Evolutionary conservation across 768 basidiomycete species (phyloP), one percentile per base, ranked within the genome.

Genomic region (Suillus plorans): DNA sequence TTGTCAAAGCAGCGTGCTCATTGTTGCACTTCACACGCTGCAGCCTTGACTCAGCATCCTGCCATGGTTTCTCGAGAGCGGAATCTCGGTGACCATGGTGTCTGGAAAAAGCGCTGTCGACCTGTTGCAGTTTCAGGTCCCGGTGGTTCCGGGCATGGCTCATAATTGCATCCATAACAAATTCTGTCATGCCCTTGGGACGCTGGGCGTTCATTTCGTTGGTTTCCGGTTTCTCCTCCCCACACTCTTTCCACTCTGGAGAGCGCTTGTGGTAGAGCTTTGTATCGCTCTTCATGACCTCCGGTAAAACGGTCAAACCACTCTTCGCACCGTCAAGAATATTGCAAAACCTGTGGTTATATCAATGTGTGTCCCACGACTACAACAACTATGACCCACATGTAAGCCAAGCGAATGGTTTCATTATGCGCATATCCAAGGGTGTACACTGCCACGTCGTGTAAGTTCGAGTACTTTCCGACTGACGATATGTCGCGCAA

Each of bases 271-370:
- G 64, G 61, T 69, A 79, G 14, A 65, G 59, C 28, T 47, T 61
- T 1, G 28, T 70, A 60, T 85, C 81, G 0, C 63, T 63, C 16
- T 63, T 64, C n/a, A 79, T 71, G 18, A 78, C 70, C 0, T 76
- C 69, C 0, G 70, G 72, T 7, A 70, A 69, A 45, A 89, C 78
- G 1, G 75, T 77, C 60, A 83, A 78, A 0, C 89, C 89, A 9
- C 85, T 86, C 68, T 91, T 91, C 9, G 82, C 69, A 1, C 85
- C 83, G 68, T 91, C 89, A 1, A 91, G 80, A 13, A 85, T 77
- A 49, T 80, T 81, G 65, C 83, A 77, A 72, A 85, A 84, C 78
- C 83, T 82, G 57, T 20, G 55, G 22, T 25, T n/a, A 5, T n/a
- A 61, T 60, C 25, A 68, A 20, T 44, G 18, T 22, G 16, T 20